Evolutionary conservation across 2,329 filamentous ascomycete species (phyloP).

Genomic region (Coniochaeta pulveracea): DNA sequence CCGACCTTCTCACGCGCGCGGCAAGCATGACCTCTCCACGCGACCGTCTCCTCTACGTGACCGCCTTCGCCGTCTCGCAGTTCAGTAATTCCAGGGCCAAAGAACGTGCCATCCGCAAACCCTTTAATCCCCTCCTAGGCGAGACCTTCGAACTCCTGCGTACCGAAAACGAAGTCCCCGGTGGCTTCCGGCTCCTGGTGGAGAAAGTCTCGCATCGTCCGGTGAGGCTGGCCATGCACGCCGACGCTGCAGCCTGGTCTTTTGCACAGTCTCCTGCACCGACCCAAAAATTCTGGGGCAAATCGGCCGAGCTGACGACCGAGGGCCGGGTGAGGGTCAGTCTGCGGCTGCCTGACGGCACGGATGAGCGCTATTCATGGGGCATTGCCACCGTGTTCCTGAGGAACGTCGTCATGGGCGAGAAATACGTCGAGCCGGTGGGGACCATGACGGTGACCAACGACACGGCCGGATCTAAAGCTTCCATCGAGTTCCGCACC

Average conservation of each 20-base stretch:
- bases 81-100: slow-evolving; percentile 75
- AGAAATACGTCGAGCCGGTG: slow-evolving; percentile 95
- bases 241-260: slow-evolving; percentile 76
- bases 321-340: slow-evolving; percentile 76
- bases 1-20: slow-evolving; percentile 68
- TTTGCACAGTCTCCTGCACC: slow-evolving; percentile 80
- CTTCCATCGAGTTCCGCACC: slow-evolving; percentile 80
- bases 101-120: slow-evolving; percentile 87
- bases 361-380: slow-evolving; percentile 81
- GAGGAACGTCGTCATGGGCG: slow-evolving; percentile 91
- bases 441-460: slow-evolving; percentile 79
- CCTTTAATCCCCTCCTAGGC: slow-evolving; percentile 92
- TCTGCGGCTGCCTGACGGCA: slow-evolving; percentile 47
- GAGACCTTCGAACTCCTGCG: slow-evolving; percentile 92
- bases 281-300: slow-evolving; percentile 97
- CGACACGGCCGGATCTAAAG: slow-evolving; percentile 74
- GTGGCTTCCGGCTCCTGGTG: slow-evolving; percentile 79
- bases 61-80: slow-evolving; percentile 82
- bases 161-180: slow-evolving; percentile 59
- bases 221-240: slow-evolving; percentile 85
- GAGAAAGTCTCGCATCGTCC: slow-evolving; percentile 94
- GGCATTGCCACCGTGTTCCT: slow-evolving; percentile 80
- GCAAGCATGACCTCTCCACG: slow-evolving; percentile 45
- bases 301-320: slow-evolving; percentile 86
- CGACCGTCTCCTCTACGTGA: slow-evolving; percentile 72